Base-by-base conservation (phyloP, 2,329 filamentous ascomycete species). In the Alternaria hordeiaustralica region DNA sequence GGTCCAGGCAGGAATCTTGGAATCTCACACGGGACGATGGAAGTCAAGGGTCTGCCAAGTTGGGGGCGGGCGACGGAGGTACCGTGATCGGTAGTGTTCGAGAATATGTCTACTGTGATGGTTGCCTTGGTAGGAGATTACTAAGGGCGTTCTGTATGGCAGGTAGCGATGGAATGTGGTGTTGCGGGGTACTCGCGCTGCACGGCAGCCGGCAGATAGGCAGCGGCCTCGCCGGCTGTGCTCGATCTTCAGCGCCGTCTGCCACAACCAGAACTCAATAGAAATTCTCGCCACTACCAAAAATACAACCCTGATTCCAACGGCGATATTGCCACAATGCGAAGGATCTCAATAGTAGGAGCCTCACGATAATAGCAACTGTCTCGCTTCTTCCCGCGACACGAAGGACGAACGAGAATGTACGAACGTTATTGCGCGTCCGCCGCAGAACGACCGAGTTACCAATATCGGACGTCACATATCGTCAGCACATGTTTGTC, bases 181-280 rank as follows among this genome's bases (percentile, higher is more conserved):
- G 58, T 60, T 62, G 60, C 60, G 55, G 60, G 55, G 60, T 53
- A 61, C 26, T n/a, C 20, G 54, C 43, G 25, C 54, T 47, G 54
- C 2, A 46, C 18, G 25, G 54, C 54, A 56, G 54, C 13, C 18
- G 25, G 54, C 54, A 56, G 54, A 20, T 33, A 20, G 11, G 25
- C 43, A 21, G 33, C 36, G 18, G 41, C 30, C 54, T 18, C 21
- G 9, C 49, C 13, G 49, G 30, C 49, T 11, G 49, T 36, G 28
- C 21, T 23, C 8, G 20, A 25, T 41, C 28, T 12, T 41, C 49
- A 33, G 36, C 49, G 23, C 15, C 49, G 18, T 33, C 36, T 33
- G 36, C 28, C 54, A 46, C 54, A 18, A 56, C 25, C 21, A 41
- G 49, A 20, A 25, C 30, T 36, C 49, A 46, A 11, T 23, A n/a